Percentiles rank a stretch among this genome's conserved stretches.
These are phyloP conservation scores for Excoecaria cochinchinensis DNA, from an alignment of 345 rosid genomes.

Conservation along the genomic window DNA sequence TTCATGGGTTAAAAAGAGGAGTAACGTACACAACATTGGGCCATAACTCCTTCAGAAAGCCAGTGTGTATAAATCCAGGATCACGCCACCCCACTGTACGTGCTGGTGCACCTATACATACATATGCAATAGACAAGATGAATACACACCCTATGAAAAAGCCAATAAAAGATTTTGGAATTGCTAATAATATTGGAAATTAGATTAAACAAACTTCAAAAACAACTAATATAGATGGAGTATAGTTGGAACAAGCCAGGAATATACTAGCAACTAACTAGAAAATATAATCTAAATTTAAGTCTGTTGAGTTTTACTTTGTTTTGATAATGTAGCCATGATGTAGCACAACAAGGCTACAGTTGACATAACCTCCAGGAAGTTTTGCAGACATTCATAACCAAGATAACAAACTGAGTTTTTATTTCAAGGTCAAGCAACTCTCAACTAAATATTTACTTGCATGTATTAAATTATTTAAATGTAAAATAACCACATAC, in stretches of 20 bases:
- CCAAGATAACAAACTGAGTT: neutral
- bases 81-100: conserved; percentile 80
- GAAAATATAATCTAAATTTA: neutral
- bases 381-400: no score
- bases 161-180: neutral
- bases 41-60: conserved; percentile 69
- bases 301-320: neutral
- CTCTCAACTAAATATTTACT: neutral
- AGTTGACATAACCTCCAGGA: no score
- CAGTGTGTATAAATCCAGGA: conserved; percentile 74
- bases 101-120: conserved; percentile 52
- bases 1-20: neutral
- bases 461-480: neutral
- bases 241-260: neutral
- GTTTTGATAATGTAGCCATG: neutral
- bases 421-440: neutral
- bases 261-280: neutral
- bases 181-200: neutral
- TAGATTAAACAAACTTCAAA: neutral
- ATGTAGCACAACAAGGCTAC: neutral
- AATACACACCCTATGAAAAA: conserved; percentile 3
- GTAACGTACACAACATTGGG: conserved; percentile 50
- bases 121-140: conserved; percentile 14
- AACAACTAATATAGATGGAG: neutral
- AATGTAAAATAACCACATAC: conserved; percentile 29